Percentiles rank a stretch among this genome's conserved stretches.
Conservation (phyloP, 2,329 filamentous ascomycete species). For the Arthrinium phaeospermum region DNA sequence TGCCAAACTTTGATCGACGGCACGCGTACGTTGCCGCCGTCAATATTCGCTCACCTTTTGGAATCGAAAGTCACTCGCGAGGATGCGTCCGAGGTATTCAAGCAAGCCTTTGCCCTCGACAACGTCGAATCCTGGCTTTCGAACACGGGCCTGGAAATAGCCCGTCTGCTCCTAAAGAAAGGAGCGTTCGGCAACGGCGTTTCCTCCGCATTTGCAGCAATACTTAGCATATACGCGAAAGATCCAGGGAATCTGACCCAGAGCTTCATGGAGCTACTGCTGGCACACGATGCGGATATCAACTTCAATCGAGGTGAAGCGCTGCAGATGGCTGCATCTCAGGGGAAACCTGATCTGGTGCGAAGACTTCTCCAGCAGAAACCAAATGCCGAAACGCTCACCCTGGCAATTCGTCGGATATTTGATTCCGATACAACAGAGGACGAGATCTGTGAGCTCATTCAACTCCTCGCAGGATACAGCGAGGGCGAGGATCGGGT, state of each 20-base stretch:
- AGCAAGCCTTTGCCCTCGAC: slow-evolving; percentile 49
- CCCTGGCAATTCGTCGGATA: slow-evolving; percentile 60
- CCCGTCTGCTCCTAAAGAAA: slow-evolving; percentile 54
- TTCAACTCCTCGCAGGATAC: slow-evolving; percentile 58
- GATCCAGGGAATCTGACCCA: slow-evolving; percentile 48
- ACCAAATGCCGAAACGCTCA: slow-evolving; percentile 56
- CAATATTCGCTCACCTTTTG: slow-evolving; percentile 50
- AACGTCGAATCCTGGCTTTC: slow-evolving; percentile 53
- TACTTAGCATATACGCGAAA: slow-evolving; percentile 49
- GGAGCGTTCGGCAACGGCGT: slow-evolving; percentile 54
- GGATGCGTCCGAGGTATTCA: slow-evolving; percentile 53
- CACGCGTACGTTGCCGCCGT: slow-evolving; percentile 44
- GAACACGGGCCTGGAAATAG: slow-evolving; percentile 51
- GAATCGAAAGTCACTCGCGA: slow-evolving; percentile 45
- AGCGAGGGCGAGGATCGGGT: slow-evolving; percentile 52
- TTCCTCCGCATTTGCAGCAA: slow-evolving; percentile 50
- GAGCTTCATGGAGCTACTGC: slow-evolving; percentile 51
- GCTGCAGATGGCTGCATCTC: slow-evolving; percentile 58
- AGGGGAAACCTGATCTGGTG: slow-evolving; percentile 56
- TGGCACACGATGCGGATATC: slow-evolving; percentile 51
- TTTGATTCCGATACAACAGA: slow-evolving; percentile 58
- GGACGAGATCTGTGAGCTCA: slow-evolving; percentile 55
- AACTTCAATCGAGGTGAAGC: slow-evolving; percentile 60
- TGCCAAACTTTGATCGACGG: slow-evolving; percentile 60
- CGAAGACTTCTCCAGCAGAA: slow-evolving; percentile 54